Conservation (phyloP, 2,329 filamentous ascomycete species). For the Delphinella strobiligena region DNA sequence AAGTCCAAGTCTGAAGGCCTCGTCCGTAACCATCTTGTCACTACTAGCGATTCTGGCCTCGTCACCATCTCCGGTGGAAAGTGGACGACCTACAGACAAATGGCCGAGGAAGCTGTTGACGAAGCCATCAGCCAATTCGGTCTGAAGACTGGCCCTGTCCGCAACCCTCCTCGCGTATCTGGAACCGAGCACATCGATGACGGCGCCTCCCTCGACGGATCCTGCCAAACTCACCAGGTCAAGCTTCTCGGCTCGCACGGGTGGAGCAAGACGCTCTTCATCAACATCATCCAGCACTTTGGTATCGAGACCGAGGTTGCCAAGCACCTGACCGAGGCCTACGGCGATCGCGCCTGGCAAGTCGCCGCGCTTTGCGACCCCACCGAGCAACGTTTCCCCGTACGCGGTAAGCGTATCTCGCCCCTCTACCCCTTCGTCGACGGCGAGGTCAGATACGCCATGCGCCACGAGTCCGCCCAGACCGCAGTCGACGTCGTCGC, state of each 20-base stretch:
- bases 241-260: slow-evolving; percentile 75
- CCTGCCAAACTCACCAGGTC: slow-evolving; percentile 73
- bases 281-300: slow-evolving; percentile 88
- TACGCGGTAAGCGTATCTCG: slow-evolving; percentile 68
- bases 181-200: slow-evolving; percentile 61
- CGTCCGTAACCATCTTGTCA: slow-evolving; percentile 75
- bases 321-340: slow-evolving; percentile 74
- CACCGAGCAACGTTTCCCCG: slow-evolving; percentile 69
- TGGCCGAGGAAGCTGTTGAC: slow-evolving; percentile 83
- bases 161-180: slow-evolving; percentile 49
- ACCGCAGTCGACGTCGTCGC: slow-evolving; percentile 82
- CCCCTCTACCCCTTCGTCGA: slow-evolving; percentile 81
- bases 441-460: slow-evolving; percentile 79
- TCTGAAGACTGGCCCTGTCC: slow-evolving; percentile 45
- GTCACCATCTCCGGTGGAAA: slow-evolving; percentile 81
- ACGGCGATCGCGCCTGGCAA: slow-evolving; percentile 86
- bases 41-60: slow-evolving; percentile 66
- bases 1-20: slow-evolving; percentile 77
- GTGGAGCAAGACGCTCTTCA: slow-evolving; percentile 83
- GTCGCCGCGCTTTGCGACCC: slow-evolving; percentile 70
- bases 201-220: slow-evolving; percentile 56
- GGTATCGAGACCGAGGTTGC: slow-evolving; percentile 86
- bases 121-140: slow-evolving; percentile 60
- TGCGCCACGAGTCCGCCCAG: slow-evolving; percentile 82
- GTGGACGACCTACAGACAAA: slow-evolving; percentile 88